A percentile compares a stretch with the other conserved stretches of the same genome.
Evolutionary conservation across 2,329 filamentous ascomycete species (phyloP).

Genomic region (Davidsoniella neocaledoniae): DNA sequence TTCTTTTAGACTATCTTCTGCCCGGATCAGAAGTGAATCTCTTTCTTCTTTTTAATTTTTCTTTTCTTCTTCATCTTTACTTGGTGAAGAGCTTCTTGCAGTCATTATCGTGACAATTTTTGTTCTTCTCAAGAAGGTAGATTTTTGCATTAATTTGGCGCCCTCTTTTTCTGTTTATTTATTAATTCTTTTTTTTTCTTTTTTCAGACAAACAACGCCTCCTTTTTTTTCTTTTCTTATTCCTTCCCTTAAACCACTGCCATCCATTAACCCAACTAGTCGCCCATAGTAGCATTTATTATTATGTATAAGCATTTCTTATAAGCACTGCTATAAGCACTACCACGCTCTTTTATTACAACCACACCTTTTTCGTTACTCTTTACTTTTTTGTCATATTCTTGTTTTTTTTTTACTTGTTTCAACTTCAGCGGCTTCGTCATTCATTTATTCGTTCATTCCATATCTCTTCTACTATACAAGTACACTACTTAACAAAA

Average conservation of each 20-base stretch:
- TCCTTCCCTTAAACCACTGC: too few relatives aligned
- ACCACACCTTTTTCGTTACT: not conserved
- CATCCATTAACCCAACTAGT: too few relatives aligned
- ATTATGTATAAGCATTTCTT: too few relatives aligned
- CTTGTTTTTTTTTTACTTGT: not conserved
- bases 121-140: not conserved
- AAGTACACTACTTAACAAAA: not conserved
- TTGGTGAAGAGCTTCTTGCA: not conserved
- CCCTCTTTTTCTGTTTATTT: not conserved
- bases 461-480: not conserved
- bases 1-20: too few relatives aligned
- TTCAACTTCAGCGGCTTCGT: not conserved
- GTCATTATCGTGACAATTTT: not conserved
- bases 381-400: not conserved
- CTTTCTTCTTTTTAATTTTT: not conserved
- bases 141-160: not conserved
- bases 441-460: not conserved
- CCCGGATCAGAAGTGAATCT: too few relatives aligned
- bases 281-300: too few relatives aligned
- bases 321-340: too few relatives aligned
- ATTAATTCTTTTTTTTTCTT: not conserved
- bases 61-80: constrained; percentile 1
- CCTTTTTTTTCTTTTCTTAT: too few relatives aligned
- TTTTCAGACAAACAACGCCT: constrained; percentile 1
- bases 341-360: not conserved